These are phyloP conservation scores for Ogataea corticis DNA, from an alignment of 805 yeast genomes.

Conservation along the genomic window DNA sequence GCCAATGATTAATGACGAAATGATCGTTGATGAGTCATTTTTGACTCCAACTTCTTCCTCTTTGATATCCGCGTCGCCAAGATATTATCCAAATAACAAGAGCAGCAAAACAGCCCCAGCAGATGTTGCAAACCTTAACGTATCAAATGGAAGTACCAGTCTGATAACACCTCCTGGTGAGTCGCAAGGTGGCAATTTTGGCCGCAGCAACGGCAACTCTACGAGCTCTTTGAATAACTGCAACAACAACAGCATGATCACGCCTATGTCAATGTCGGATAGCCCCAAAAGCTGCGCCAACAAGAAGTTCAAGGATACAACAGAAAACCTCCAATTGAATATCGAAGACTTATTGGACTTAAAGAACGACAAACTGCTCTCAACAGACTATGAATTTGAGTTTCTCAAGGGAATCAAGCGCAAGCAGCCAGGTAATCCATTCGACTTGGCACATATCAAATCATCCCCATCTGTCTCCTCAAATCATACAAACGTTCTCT, in stretches of 20 bases:
- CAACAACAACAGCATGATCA: conserved; percentile 13
- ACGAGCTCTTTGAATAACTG: background rate
- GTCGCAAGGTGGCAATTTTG: conserved; percentile 5
- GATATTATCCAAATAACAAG: conserved; percentile 2
- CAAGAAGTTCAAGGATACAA: conserved; percentile 6
- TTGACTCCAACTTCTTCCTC: conserved; percentile 24
- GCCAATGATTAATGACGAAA: conserved; percentile 13
- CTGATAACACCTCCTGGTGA: conserved; percentile 31
- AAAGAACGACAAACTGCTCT: conserved; percentile 25
- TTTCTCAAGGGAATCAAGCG: conserved; percentile 20
- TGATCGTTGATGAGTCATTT: conserved; percentile 19
- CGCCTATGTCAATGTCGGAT: conserved; percentile 28
- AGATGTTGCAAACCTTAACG: background rate
- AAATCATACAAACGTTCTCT: conserved; percentile 22
- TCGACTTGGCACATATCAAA: conserved; percentile 20
- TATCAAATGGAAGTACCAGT: conserved; percentile 7
- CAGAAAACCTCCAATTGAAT: conserved; percentile 18
- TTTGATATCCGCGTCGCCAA: conserved; percentile 17
- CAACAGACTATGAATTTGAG: conserved; percentile 25
- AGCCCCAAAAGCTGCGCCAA: conserved; percentile 17
- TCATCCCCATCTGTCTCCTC: conserved; percentile 27
- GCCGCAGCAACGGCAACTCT: conserved; percentile 3
- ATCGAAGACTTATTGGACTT: conserved; percentile 29
- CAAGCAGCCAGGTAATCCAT: conserved; percentile 11
- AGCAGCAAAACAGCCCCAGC: background rate